Evolutionary conservation across 2,329 filamentous ascomycete genomes (phyloP), one percentile per base, ranked within the genome.

Genomic region (Fusarium setosum): DNA sequence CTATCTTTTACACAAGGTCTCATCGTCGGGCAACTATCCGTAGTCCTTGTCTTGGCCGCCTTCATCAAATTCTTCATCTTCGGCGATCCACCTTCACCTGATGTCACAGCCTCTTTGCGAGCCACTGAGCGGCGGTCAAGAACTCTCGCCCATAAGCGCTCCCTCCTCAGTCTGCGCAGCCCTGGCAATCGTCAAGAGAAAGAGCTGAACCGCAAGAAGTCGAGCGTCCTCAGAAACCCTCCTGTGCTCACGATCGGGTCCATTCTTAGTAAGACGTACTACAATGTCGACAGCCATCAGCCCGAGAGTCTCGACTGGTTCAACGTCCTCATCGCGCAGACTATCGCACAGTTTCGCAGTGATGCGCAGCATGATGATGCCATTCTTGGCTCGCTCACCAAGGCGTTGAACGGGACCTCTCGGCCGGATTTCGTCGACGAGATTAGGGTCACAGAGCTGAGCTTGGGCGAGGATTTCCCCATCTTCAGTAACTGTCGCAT

Each of bases 1-100:
- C 84, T 96, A 69, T 96, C 93, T 32, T 98, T 98, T 78, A 97
- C 93, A 0, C 93, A 97, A 76, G 96, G 96, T 24, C 91, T 99
- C 70, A 88, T 99, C 47, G 85, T 98, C 29, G 96, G 96, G 48
- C 96, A 99, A 78, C 85, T 99, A 50, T 97, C 94, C 3, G 92
- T 99, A 42, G 92, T 97, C 13, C 82, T 98, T 21, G 85, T 99
- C 35, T 88, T 99, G 63, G 94, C 94, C 67, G 93, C 92, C 69
- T 98, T 99, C 80, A 98, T 99, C 79, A 97, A 97, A 77, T 99
- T 97, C 87, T 99, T 99, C 86, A 98, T 99, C 75, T 98, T 99
- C 75, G 96, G 96, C 71, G 96, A 98, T 75, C 89, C 93, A 6
- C 93, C 94, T 1, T 93, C 92, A 2, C 86, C 93, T 62, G 94